Evolutionary conservation across 331 rosid species (phyloP), one percentile per base, ranked within the genome.

Genomic region (Malus hybrid): DNA sequence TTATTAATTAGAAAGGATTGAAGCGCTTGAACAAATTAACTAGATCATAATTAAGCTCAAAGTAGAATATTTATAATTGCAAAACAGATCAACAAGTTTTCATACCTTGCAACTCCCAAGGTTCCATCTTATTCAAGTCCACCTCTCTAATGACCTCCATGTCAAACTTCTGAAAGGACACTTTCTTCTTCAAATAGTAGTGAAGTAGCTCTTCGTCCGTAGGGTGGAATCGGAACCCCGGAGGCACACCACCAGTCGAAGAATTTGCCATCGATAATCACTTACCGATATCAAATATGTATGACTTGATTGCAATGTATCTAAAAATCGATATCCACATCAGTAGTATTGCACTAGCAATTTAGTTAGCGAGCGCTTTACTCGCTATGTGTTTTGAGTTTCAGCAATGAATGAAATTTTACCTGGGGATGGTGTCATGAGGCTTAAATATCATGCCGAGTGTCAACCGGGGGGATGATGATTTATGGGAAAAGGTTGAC

Each of bases 41-140:
- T 5, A 69, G 18, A 48, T 62, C 6, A 52, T 50, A 28, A 16
- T 52, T 26, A 28, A 67, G 14, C 42, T 26, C 73, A 52, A 50
- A 30, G 32, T 62, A 70, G 10, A 70, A 7, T 42, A 70, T 16
- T 39, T 39, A 39, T 39, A 46, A 28, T 3, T 46, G 64, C 19
- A 71, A 70, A 71, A 3, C 46, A 61, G 20, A 30, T 55, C 3
- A 14, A 12, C 3, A 56, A 14, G 16, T 4, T 30, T 26, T 24
- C 7, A 58, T 81, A 92, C 98, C 99, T 92, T 94, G 99, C 86
- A 94, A 82, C 42, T 94, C 97, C 99, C 99, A 94, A 56, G 99
- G 99, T 68, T 94, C 99, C 87, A 92, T 87, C 93, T 90, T 90
- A 85, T 94, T 94, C 93, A 94, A 85, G 85, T 94, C 99, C 33